phyloP scores from a whole-genome alignment of 306 rosid genomes.

The Luffa acutangula region DNA sequence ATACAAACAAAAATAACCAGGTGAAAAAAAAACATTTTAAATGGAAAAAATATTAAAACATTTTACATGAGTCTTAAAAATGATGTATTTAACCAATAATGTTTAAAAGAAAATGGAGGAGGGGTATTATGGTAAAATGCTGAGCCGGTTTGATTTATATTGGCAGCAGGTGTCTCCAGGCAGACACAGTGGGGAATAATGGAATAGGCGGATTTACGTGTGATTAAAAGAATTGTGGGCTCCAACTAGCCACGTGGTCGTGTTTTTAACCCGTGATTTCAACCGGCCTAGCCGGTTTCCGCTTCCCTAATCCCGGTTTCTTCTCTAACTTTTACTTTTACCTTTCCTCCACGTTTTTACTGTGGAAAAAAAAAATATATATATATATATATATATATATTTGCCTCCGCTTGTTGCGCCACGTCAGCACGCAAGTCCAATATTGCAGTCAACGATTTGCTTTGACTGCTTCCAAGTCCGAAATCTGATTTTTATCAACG shows the following conservation, averaged over 20 bases:
- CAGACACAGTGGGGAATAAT: neutral
- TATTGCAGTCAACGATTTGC: neutral
- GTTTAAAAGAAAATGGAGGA: neutral
- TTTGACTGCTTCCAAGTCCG: neutral
- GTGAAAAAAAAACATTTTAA: too few relatives aligned
- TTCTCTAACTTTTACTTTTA: neutral
- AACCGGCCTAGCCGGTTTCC: neutral
- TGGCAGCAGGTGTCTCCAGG: conserved; percentile 20
- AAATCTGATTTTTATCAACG: neutral
- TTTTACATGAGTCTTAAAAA: too few relatives aligned
- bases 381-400: neutral
- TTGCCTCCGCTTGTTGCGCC: neutral
- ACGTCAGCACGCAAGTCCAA: neutral
- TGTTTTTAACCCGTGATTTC: conserved; percentile 1
- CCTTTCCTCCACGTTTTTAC: neutral
- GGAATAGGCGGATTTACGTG: neutral
- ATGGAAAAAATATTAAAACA: too few relatives aligned
- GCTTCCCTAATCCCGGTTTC: conserved; percentile 20
- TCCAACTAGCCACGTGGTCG: conserved; percentile 30
- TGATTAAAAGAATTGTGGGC: neutral
- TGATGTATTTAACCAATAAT: neutral
- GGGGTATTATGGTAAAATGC: conserved; percentile 12
- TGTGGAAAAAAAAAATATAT: neutral
- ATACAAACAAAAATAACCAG: too few relatives aligned
- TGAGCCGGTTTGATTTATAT: neutral